These are phyloP conservation scores for Chalaropsis ovoidea DNA, from an alignment of 2,329 filamentous ascomycete species.

Conservation along the genomic window DNA sequence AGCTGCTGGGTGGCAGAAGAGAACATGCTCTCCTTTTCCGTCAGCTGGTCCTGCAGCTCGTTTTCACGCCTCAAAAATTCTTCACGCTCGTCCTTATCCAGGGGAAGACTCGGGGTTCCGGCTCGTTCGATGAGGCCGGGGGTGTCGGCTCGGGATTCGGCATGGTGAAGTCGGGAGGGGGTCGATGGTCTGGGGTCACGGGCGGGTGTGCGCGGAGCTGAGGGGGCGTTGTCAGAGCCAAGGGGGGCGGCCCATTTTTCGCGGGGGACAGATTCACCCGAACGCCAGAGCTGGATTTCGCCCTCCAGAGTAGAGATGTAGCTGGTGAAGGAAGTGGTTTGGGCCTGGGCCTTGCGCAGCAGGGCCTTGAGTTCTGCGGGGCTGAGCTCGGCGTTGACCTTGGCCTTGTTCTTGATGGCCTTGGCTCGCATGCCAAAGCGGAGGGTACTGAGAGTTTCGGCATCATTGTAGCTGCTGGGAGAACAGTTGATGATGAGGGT, in stretches of 20 bases:
- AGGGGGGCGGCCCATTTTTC: constrained; percentile 69
- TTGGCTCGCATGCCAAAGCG: constrained; percentile 94
- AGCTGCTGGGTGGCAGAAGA: constrained; percentile 69
- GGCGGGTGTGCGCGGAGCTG: constrained; percentile 34
- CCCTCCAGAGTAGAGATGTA: constrained; percentile 77
- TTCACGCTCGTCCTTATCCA: constrained; percentile 94
- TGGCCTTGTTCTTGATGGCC: constrained; percentile 99
- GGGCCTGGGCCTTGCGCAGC: constrained; percentile 82
- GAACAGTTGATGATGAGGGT: constrained; percentile 98
- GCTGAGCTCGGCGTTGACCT: constrained; percentile 96
- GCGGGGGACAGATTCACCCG: constrained; percentile 76
- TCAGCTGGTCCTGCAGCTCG: constrained; percentile 90
- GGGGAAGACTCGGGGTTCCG: constrained; percentile 72
- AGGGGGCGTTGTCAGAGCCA: constrained; percentile 27
- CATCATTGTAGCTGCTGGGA: constrained; percentile 96
- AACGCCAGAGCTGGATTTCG: constrained; percentile 79
- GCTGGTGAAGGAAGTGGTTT: constrained; percentile 76
- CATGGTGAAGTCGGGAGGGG: constrained; percentile 33
- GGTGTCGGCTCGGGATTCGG: constrained; percentile 53
- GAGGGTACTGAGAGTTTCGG: constrained; percentile 83
- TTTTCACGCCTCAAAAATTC: constrained; percentile 93
- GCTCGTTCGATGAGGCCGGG: constrained; percentile 66
- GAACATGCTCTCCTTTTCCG: constrained; percentile 80
- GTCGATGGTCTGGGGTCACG: constrained; percentile 44
- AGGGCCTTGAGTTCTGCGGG: constrained; percentile 88